Evolutionary conservation across 768 basidiomycete species (phyloP).

Genomic region (Xanthoconium stramineum): DNA sequence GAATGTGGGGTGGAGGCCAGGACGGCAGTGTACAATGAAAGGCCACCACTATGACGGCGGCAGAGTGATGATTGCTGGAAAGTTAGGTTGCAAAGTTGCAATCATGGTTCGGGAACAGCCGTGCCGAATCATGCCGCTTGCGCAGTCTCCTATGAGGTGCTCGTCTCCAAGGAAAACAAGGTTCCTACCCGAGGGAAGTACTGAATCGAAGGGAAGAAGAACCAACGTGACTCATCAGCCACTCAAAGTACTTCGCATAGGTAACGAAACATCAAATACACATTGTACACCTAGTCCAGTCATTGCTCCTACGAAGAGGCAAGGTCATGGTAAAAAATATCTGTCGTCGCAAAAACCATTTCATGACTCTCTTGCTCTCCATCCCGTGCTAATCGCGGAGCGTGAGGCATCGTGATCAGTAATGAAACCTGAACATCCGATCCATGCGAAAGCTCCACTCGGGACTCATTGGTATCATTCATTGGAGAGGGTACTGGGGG

Average conservation of each 20-base stretch:
- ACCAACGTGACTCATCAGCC: not conserved
- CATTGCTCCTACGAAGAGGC: constrained; percentile 9
- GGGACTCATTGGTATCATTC: not conserved
- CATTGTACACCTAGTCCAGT: constrained; percentile 2
- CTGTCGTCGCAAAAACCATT: constrained; percentile 27
- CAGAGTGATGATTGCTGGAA: not conserved
- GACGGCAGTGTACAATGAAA: not conserved
- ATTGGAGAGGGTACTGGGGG: not conserved
- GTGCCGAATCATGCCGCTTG: too few species aligned
- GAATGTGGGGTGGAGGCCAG: not conserved
- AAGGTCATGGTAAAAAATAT: constrained; percentile 12
- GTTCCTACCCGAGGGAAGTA: not conserved
- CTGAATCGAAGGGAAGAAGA: not conserved
- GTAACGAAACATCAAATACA: constrained; percentile 12
- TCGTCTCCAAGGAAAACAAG: too few species aligned
- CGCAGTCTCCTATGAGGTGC: too few species aligned
- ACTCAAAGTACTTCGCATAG: constrained; percentile 5
- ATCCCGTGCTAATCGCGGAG: not conserved
- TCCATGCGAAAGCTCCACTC: constrained; percentile 9
- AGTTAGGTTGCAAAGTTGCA: too few species aligned
- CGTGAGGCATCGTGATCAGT: constrained; percentile 29
- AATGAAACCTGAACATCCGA: constrained; percentile 27
- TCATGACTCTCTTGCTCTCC: constrained; percentile 14
- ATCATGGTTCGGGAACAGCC: too few species aligned
- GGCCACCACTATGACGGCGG: not conserved